Conservation (phyloP, 73 alveolate species). For the Tetrahymena borealis region DNA sequence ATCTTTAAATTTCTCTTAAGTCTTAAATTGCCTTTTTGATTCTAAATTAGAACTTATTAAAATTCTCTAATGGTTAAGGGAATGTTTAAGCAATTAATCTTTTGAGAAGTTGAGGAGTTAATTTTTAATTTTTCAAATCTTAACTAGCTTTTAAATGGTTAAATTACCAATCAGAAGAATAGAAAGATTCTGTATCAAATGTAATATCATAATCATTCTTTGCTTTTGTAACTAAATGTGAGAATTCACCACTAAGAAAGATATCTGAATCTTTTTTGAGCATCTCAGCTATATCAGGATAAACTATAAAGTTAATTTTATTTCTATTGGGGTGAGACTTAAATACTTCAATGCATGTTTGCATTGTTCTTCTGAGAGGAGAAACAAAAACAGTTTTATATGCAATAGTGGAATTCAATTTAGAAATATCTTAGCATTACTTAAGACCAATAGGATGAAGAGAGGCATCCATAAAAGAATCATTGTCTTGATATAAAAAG, state of each 20-base stretch:
- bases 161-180: not conserved
- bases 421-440: conserved; percentile 42
- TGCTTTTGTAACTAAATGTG: not conserved
- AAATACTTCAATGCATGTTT: conserved; percentile 55
- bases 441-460: conserved; percentile 46
- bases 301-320: conserved; percentile 31
- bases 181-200: not conserved
- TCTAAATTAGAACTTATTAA: not conserved
- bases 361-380: conserved; percentile 61
- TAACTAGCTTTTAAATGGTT: not conserved
- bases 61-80: not conserved
- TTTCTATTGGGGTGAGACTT: conserved; percentile 47
- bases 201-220: not conserved
- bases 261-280: not conserved
- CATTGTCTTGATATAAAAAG: conserved; percentile 4
- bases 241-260: not conserved
- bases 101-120: not conserved
- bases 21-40: not conserved
- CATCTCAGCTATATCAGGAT: conserved; percentile 29
- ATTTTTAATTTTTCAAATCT: not conserved
- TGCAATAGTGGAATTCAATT: conserved; percentile 6
- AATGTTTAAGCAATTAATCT: not conserved
- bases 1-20: not conserved
- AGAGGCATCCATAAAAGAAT: conserved; percentile 34
- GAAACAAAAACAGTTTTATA: conserved; percentile 57